Conservation (phyloP, 495 filamentous ascomycete species). For the Cercophora sp. region DNA sequence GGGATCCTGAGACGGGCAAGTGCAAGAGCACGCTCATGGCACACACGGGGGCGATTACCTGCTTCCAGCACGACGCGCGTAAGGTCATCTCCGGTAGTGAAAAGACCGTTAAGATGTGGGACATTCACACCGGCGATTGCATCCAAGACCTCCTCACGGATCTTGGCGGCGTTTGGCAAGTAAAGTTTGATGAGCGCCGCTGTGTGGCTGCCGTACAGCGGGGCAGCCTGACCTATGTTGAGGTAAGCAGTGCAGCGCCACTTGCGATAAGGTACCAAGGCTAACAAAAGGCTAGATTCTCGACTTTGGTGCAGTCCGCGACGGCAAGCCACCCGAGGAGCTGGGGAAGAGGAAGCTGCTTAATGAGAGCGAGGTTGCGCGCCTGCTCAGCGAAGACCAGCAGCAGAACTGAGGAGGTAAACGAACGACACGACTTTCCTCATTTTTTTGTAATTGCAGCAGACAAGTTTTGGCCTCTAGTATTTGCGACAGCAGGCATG, state of each 20-base stretch:
- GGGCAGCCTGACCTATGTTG: conserved; percentile 87
- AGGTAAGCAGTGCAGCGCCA: conserved; percentile 72
- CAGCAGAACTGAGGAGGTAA: not conserved
- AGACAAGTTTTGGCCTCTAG: not conserved
- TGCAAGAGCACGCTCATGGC: conserved; percentile 87
- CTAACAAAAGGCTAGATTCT: conserved; percentile 76
- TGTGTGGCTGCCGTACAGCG: conserved; percentile 97
- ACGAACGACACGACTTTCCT: not conserved
- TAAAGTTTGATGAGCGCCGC: conserved; percentile 91
- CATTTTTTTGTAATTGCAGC: not conserved
- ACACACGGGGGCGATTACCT: conserved; percentile 96
- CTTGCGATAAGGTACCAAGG: too few species aligned
- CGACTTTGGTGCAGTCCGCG: conserved; percentile 86
- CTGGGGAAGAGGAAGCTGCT: conserved; percentile 79
- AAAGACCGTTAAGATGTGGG: conserved; percentile 98
- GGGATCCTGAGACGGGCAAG: conserved; percentile 91
- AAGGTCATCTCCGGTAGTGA: conserved; percentile 97
- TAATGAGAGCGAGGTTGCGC: conserved; percentile 54
- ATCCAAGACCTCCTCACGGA: conserved; percentile 94
- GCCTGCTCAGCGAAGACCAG: conserved; percentile 42
- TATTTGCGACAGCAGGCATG: too few species aligned
- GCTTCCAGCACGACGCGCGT: conserved; percentile 95
- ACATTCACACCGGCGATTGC: conserved; percentile 85
- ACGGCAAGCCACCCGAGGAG: conserved; percentile 68
- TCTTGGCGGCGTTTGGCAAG: conserved; percentile 95